Evolutionary conservation across 108 stramenopile genomes (phyloP), one percentile per base, ranked within the genome.

Genomic region (Conticribra weissflogii): DNA sequence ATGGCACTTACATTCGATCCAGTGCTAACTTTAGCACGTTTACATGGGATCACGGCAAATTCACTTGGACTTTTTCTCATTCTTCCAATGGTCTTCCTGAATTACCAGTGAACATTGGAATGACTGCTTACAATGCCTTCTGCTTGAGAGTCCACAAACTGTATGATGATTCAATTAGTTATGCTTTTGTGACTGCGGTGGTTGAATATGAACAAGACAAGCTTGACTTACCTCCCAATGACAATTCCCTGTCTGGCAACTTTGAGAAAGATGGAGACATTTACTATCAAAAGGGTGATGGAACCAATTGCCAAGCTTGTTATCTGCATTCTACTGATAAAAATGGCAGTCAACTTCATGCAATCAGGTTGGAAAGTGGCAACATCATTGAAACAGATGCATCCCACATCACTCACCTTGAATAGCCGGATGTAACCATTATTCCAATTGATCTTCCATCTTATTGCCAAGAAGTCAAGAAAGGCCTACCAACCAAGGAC

Each of bases 401-500:
- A n/a, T 55, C 63, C 5, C 34, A 54, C 18, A 32, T 74, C 0
- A 2, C 24, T 16, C 31, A 59, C 16, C 24, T 65, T 3, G 30
- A 65, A 19, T 56, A 74, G 17, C 57, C 72, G 27, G 63, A 58
- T 18, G 25, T 74, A 15, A 53, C 63, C 0, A 41, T 33, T n/a
- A 52, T 74, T 7, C 72, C 72, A 16, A 18, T 18, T 19, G 46
- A 44, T 21, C 16, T 55, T 0, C 14, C 16, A 1, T 23, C 44
- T 17, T 74, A 59, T 59, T 3, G 17, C 3, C 50, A 61, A 21
- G 72, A 74, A 44, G 48, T 57, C 2, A 24, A 21, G 2, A 19
- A 27, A 1, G 66, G 54, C 15, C 2, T 72, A 29, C 14, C 54
- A 28, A 7, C 41, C 0, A 21, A 54, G 23, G 45, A 72, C 2